Evolutionary conservation across 2,329 filamentous ascomycete genomes (phyloP), one percentile per base, ranked within the genome.

Genomic region (Huntiella abstrusa): DNA sequence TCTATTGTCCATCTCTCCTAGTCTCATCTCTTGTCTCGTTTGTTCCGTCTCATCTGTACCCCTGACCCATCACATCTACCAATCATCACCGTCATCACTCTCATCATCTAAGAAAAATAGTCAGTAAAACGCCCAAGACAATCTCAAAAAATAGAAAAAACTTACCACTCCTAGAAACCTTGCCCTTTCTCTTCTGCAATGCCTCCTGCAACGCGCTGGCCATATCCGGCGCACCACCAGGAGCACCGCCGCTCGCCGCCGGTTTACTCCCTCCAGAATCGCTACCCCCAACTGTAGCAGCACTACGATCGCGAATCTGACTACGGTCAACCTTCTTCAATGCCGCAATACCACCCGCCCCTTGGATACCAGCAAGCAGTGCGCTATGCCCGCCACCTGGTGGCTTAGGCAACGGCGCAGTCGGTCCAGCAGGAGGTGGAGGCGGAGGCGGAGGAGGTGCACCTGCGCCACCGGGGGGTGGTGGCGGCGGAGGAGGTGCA

Each of bases 131-230:
- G 7, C 7, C 10, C 41, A 22, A 41, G 8, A 33, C 10, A 39
- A 33, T 12, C 8, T 4, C n/a, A 7, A 41, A 43, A 49, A 39
- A 52, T 43, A 34, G 13, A 44, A 43, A 43, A 45, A 45, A 80
- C 83, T 76, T 75, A 95, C 88, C 88, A 69, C 84, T 93, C 60
- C 83, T 80, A 64, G 83, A 84, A 59, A 95, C 88, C 69, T 93
- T 94, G 62, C 85, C 77, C 68, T 95, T 95, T 61, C 88, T 73
- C 64, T 83, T 82, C 57, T 80, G 75, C 55, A 87, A 62, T 48
- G 80, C 82, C 50, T 76, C 80, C 50, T 83, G 83, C 54, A 94
- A 64, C 41, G 85, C 87, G 64, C 81, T 84, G 16, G 85, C 84
- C 71, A 95, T 75, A 33, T 75, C 78, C 47, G 77, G 74, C 8